Evolutionary conservation across 345 rosid species (phyloP), one percentile per base, ranked within the genome.

Genomic region (Pugionium dolabratum): DNA sequence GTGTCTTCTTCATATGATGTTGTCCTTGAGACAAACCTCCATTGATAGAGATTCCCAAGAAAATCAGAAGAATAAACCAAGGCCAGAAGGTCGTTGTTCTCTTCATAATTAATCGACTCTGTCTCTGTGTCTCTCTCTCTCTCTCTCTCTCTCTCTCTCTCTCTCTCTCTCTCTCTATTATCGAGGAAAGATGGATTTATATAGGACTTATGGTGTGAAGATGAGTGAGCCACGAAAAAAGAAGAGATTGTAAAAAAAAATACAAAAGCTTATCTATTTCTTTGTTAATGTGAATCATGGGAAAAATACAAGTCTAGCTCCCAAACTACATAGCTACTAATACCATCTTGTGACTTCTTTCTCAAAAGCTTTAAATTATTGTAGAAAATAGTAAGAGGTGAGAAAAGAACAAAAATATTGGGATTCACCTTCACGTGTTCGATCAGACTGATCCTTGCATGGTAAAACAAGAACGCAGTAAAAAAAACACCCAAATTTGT

Each of bases 1-100:
- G 84, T 58, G 73, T 82, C 67, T 68, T 75, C 69, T 68, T 74
- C 54, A 4, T 8, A 7, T 8, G 8, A 62, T 74, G 74, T 62
- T 74, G 77, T 68, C 63, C 45, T 54, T 60, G 5, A 57, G 54
- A 64, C 0, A 72, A 41, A 50, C 11, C 41, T 46, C 52, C 73
- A 54, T 18, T 39, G 1, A 55, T 25, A 26, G 36, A 66, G 43
- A 62, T 54, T 9, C 53, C 73, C 61, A 74, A 61, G 68, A 61
- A 40, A 54, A 29, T 9, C 47, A 48, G 5, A 25, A 74, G 54
- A 42, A 39, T 30, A 54, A 73, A 67, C 68, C 63, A 67, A 59
- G 60, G 40, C 32, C 59, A 37, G 6, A 58, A 53, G 60, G 54
- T 50, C 47, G 36, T 54, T 61, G 59, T 54, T 74, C 18, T 61